Base-by-base conservation (phyloP, 192 early-diverging fungal species). In the Rhizoclosmatium globosum region DNA sequence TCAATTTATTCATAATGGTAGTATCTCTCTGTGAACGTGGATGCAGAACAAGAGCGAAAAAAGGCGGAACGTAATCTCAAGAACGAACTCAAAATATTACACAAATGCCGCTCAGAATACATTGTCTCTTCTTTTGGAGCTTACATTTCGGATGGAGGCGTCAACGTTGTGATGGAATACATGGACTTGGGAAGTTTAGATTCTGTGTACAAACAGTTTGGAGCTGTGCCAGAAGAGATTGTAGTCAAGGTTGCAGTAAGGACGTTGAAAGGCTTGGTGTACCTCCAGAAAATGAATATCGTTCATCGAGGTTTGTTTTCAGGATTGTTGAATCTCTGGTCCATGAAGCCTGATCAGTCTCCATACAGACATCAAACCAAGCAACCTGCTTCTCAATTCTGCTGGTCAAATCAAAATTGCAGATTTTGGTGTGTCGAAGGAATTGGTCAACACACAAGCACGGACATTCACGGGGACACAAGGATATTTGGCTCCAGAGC, bases 111-210 rank as follows among this genome's bases (percentile, higher is more conserved):
- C 82, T 95, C 93, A 47, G 93, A 94, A 38, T 94, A 95, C 81
- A 97, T 99, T 69, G 96, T 99, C 0, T 92, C 94, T 23, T 98
- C 93, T 76, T 99, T 93, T 77, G 98, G 98, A 60, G 94, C 96
- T 4, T 98, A 93, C 74, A 86, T 94, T 59, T 88, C 93, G 50
- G 94, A 94, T 23, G 92, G 91, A 48, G 92, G 92, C 47, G 90
- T 99, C 13, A 94, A 92, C 4, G 94, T 99, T 56, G 96, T 94
- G 82, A 99, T 99, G 96, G 98, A 99, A 86, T 98, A 94, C 80
- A 96, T 96, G 86, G 93, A 95, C 76, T 90, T 92, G 15, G 97
- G 98, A 21, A 95, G 93, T 59, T 88, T 99, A 45, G 95, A 99
- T 71, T 85, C 87, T 47, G 92, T 99, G 15, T 98, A 97, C 82